Conservation (phyloP, 352 stramenopile species). For the Phytophthora melonis region DNA sequence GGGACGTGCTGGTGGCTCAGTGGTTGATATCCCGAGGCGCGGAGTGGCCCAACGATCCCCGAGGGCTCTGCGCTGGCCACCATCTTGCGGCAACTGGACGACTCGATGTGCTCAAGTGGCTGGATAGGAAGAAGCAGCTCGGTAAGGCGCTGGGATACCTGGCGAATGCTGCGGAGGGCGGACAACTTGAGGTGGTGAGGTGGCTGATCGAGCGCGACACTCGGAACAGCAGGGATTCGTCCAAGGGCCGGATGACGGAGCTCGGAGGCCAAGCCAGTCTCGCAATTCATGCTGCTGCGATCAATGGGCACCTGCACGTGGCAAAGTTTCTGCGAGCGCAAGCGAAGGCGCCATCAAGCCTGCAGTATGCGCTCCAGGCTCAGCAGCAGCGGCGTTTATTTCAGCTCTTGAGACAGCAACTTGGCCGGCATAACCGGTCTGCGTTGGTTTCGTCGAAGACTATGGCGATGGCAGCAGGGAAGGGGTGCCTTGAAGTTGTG, state of each 20-base stretch:
- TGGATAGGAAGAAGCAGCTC: background rate
- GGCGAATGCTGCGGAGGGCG: background rate
- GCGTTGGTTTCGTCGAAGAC: background rate
- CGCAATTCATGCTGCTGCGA: background rate
- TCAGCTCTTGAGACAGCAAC: background rate
- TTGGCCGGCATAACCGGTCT: background rate
- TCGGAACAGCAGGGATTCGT: background rate
- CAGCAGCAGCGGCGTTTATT: background rate
- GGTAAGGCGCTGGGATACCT: background rate
- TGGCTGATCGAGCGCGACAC: background rate
- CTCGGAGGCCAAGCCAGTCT: background rate
- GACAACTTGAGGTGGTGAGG: background rate
- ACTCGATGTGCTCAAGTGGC: background rate
- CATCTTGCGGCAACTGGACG: background rate
- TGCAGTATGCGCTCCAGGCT: background rate
- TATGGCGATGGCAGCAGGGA: background rate
- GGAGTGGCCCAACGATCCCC: background rate
- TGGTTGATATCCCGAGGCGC: background rate
- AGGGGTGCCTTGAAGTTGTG: background rate
- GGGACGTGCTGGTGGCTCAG: background rate
- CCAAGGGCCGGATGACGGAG: background rate
- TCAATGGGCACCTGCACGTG: background rate
- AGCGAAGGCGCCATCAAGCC: background rate
- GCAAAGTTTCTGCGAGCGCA: background rate
- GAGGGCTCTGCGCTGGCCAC: background rate